These are phyloP conservation scores for Lactarius sp. DNA, from an alignment of 768 basidiomycete genomes.

Conservation along the genomic window DNA sequence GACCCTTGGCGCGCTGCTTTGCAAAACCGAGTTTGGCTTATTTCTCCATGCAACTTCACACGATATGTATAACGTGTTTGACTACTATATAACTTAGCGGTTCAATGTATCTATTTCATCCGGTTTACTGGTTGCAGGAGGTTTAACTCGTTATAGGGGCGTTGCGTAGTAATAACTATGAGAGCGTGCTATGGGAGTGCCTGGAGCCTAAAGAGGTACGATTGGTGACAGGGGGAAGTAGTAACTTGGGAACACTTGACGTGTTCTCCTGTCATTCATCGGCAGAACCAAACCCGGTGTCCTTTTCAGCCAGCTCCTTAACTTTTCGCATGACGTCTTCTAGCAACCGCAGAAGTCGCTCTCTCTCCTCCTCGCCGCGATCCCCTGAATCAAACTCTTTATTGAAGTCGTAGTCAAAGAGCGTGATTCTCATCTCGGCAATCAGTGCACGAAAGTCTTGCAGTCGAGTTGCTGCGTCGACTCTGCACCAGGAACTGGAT, in stretches of 20 bases:
- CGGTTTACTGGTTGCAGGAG: not conserved
- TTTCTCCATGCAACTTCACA: not conserved
- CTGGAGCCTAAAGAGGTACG: not conserved
- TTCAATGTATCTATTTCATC: not conserved
- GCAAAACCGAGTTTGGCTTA: not conserved
- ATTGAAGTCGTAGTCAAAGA: not conserved
- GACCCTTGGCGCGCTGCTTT: not conserved
- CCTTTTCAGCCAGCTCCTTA: not conserved
- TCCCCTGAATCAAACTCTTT: not conserved
- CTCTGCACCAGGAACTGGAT: not conserved
- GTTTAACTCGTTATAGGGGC: not conserved
- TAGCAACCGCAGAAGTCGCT: slow-evolving; percentile 14
- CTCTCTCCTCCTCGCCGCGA: not conserved
- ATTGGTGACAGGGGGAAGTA: not conserved
- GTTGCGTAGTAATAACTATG: not conserved
- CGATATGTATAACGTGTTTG: slow-evolving; percentile 7
- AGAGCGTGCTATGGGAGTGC: not conserved
- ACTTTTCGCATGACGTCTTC: slow-evolving; percentile 19
- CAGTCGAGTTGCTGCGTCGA: slow-evolving; percentile 11
- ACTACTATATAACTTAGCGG: not conserved
- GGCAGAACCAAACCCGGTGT: not conserved
- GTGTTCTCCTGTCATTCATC: too few relatives aligned
- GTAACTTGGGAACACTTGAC: not conserved
- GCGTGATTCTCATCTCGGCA: slow-evolving; percentile 9
- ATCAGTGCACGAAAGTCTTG: slow-evolving; percentile 13